phyloP scores from a whole-genome alignment of 139 green algal genomes.

The Chlorella sp. region DNA sequence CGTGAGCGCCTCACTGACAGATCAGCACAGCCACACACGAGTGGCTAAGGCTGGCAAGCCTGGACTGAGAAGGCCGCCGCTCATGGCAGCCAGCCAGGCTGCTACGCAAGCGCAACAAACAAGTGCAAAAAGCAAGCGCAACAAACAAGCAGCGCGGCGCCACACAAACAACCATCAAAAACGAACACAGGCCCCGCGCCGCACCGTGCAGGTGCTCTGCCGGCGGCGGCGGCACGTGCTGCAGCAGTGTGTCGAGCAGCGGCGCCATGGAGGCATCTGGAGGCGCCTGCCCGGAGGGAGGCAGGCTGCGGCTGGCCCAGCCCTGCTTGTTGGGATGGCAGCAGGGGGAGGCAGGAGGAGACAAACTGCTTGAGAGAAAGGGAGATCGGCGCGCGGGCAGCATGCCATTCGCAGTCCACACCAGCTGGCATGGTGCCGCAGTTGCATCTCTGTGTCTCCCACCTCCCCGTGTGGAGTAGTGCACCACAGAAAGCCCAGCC shows the following conservation, averaged over 20 bases:
- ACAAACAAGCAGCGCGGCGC: too few species aligned
- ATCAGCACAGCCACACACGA: not conserved
- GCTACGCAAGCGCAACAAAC: too few species aligned
- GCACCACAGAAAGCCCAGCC: too few species aligned
- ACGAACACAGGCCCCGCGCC: not conserved
- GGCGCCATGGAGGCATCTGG: conserved; percentile 64
- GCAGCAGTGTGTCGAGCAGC: conserved; percentile 80
- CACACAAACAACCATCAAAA: too few species aligned
- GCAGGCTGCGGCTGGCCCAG: conserved; percentile 59
- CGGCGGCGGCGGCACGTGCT: conserved; percentile 73
- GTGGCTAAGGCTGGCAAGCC: not conserved
- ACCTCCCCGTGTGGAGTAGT: not conserved
- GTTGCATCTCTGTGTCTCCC: too few species aligned
- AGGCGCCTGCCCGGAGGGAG: conserved; percentile 18
- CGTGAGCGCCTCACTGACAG: not conserved
- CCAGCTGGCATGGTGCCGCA: not conserved
- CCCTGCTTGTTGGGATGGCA: conserved; percentile 41
- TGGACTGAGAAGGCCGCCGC: not conserved
- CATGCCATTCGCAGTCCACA: too few species aligned
- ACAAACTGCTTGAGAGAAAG: not conserved
- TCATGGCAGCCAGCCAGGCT: not conserved
- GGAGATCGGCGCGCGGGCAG: not conserved
- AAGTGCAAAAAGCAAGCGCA: too few species aligned
- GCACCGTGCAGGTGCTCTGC: not conserved
- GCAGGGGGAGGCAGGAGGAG: not conserved